Conservation (phyloP, 1,284 basidiomycete genomes). For the Earliella scabrosa region DNA sequence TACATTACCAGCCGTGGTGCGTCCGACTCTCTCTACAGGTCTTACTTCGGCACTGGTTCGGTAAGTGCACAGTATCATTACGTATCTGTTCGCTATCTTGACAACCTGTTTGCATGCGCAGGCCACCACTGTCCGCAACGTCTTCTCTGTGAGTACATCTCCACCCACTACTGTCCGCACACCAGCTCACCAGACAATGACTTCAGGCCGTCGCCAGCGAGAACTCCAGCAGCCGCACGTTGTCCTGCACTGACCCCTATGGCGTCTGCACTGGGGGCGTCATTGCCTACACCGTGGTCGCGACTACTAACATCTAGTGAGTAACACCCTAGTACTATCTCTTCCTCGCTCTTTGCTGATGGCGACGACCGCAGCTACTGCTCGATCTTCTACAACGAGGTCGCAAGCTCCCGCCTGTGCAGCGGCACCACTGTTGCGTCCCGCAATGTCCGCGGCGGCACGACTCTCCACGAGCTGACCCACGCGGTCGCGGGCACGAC, state of each 20-base stretch:
- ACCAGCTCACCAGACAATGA: no score
- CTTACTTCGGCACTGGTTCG: conserved; percentile 29
- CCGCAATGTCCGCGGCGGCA: conserved; percentile 32
- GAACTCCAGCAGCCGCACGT: conserved; percentile 29
- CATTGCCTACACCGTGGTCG: conserved; percentile 29
- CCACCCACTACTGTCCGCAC: neutral
- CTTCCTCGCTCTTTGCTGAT: neutral
- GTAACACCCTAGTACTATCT: no score
- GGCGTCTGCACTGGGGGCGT: conserved; percentile 24
- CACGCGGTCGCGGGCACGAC: conserved; percentile 29
- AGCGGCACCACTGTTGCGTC: conserved; percentile 28
- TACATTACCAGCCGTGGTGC: conserved; percentile 28
- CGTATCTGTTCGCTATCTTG: neutral
- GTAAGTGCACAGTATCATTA: neutral
- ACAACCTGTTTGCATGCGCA: neutral
- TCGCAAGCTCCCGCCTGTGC: conserved; percentile 27
- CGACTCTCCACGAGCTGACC: conserved; percentile 33
- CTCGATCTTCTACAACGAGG: conserved; percentile 31
- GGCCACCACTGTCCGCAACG: conserved; percentile 22
- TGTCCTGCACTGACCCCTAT: conserved; percentile 29
- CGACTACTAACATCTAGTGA: conserved; percentile 28
- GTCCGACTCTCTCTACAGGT: conserved; percentile 24
- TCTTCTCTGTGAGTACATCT: conserved; percentile 11
- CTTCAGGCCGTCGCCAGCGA: conserved; percentile 26
- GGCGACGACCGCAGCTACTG: conserved; percentile 19